These are phyloP conservation scores for Boeremia exigua DNA, from an alignment of 2,329 filamentous ascomycete genomes.

Conservation along the genomic window DNA sequence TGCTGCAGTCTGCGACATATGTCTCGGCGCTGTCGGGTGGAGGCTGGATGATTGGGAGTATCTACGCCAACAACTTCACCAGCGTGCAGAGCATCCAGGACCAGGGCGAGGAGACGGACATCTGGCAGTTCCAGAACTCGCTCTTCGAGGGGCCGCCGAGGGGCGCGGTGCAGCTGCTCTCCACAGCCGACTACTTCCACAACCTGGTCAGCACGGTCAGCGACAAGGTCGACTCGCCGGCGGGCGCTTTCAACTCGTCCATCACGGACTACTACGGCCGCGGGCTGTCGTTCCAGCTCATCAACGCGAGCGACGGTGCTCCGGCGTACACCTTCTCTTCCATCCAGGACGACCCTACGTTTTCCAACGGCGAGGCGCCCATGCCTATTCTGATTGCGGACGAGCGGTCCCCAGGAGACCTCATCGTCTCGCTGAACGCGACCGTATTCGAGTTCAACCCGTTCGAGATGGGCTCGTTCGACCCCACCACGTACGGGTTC, in stretches of 20 bases:
- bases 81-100: conserved; percentile 65
- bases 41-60: conserved; percentile 82
- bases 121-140: conserved; percentile 69
- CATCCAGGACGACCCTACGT: conserved; percentile 68
- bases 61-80: conserved; percentile 80
- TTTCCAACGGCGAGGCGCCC: conserved; percentile 67
- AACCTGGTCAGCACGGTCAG: conserved; percentile 65
- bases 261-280: conserved; percentile 90
- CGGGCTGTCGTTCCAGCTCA: conserved; percentile 82
- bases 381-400: conserved; percentile 78
- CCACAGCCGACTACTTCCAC: conserved; percentile 67
- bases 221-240: conserved; percentile 66
- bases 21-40: conserved; percentile 81
- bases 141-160: conserved; percentile 65
- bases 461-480: conserved; percentile 78
- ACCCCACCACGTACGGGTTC: conserved; percentile 75
- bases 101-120: conserved; percentile 50
- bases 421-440: conserved; percentile 70
- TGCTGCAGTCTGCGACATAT: conserved; percentile 83
- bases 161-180: conserved; percentile 59
- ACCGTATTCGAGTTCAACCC: conserved; percentile 81
- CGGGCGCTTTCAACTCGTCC: conserved; percentile 66
- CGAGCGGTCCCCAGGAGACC: conserved; percentile 67
- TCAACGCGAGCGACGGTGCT: conserved; percentile 77
- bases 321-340: conserved; percentile 81